phyloP scores from a whole-genome alignment of 164 flowering plant genomes.

The Santalum album region DNA sequence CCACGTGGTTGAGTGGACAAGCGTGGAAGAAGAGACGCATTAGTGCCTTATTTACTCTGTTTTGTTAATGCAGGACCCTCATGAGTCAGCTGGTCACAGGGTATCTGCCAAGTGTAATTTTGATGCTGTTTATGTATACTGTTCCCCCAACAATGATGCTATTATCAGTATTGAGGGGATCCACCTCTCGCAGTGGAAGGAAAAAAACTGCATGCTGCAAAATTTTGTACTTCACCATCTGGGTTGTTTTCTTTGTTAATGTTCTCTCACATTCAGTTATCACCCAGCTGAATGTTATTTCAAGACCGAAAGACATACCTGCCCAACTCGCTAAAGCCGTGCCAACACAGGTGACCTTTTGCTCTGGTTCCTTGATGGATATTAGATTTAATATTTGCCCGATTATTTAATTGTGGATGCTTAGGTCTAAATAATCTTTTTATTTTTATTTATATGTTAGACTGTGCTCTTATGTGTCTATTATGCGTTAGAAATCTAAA shows the following conservation, averaged over 20 bases:
- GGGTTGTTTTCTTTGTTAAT: conserved; percentile 94
- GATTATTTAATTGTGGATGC: too few species aligned
- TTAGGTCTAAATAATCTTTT: too few species aligned
- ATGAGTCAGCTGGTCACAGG: conserved; percentile 69
- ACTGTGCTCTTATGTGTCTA: too few species aligned
- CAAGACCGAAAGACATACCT: conserved; percentile 57
- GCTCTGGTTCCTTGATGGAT: background rate
- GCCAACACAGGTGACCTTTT: conserved; percentile 49
- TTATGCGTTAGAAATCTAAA: too few species aligned
- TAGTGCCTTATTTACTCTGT: background rate
- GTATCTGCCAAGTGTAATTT: conserved; percentile 84
- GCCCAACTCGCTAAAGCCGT: conserved; percentile 56
- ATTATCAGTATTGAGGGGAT: conserved; percentile 74
- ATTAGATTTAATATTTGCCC: background rate
- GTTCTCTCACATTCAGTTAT: conserved; percentile 66
- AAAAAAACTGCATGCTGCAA: conserved; percentile 82
- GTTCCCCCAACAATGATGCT: conserved; percentile 88
- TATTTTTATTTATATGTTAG: too few species aligned
- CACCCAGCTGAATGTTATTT: conserved; percentile 41
- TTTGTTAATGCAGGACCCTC: conserved; percentile 40
- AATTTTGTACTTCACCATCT: conserved; percentile 69
- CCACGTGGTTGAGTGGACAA: too few species aligned
- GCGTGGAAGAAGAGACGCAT: too few species aligned
- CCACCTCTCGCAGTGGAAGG: conserved; percentile 74
- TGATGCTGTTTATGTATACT: conserved; percentile 46